These are phyloP conservation scores for Penicillium herquei DNA, from an alignment of 495 filamentous ascomycete species.

Conservation along the genomic window DNA sequence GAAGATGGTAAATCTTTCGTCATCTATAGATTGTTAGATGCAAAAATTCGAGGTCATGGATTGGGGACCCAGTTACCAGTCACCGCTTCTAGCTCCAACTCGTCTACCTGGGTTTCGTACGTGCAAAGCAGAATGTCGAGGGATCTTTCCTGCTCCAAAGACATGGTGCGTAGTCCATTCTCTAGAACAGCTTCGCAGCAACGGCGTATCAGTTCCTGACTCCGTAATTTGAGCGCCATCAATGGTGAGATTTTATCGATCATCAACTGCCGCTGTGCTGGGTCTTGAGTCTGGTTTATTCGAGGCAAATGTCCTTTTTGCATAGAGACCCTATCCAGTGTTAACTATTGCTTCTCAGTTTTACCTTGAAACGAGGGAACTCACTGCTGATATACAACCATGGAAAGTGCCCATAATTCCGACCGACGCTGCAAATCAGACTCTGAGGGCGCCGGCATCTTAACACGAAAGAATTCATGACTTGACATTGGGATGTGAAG, in stretches of 20 bases:
- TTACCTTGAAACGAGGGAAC: not conserved
- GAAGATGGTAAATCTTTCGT: conserved; percentile 32
- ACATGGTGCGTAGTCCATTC: conserved; percentile 41
- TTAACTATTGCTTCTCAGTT: not conserved
- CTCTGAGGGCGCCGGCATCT: conserved; percentile 33
- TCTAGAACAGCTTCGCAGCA: conserved; percentile 35
- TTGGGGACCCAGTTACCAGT: conserved; percentile 23
- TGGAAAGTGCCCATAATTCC: conserved; percentile 44
- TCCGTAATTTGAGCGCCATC: conserved; percentile 33
- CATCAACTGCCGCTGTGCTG: conserved; percentile 31
- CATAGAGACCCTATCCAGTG: conserved; percentile 28
- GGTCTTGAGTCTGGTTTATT: conserved; percentile 34
- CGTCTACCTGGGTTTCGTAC: conserved; percentile 35
- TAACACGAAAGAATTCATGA: conserved; percentile 45
- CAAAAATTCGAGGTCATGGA: not conserved
- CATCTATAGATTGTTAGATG: conserved; percentile 16
- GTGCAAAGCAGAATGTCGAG: conserved; percentile 35
- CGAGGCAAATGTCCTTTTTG: conserved; percentile 40
- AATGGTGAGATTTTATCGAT: conserved; percentile 31
- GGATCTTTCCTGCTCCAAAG: conserved; percentile 34
- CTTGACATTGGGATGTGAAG: conserved; percentile 48
- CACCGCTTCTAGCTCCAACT: conserved; percentile 29
- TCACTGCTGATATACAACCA: conserved; percentile 43
- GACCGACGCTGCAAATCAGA: conserved; percentile 38
- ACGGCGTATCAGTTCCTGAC: conserved; percentile 34